Percentiles rank a stretch among this genome's conserved stretches.
phyloP scores from a whole-genome alignment of 768 basidiomycete genomes.

The Lanmaoa pseudosensibilis region DNA sequence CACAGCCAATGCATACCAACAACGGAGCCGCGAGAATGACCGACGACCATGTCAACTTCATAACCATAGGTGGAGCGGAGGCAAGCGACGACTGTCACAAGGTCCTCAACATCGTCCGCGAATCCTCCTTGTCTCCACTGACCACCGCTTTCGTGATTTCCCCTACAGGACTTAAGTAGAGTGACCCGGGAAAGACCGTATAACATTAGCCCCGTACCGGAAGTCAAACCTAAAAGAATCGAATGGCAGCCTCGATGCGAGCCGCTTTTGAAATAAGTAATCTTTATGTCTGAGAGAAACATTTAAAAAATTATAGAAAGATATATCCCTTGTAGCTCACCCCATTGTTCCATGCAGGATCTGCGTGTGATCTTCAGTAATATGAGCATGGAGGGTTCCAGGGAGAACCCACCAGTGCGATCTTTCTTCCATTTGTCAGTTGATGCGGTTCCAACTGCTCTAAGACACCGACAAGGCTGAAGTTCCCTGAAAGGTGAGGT shows the following conservation, averaged over 20 bases:
- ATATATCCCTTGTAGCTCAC: slow-evolving; percentile 39
- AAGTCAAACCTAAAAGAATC: slow-evolving; percentile 90
- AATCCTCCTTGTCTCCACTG: slow-evolving; percentile 61
- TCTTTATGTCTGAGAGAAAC: slow-evolving; percentile 67
- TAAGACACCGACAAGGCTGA: slow-evolving; percentile 56
- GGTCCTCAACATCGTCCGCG: slow-evolving; percentile 61
- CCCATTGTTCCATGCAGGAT: slow-evolving; percentile 80
- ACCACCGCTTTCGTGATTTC: slow-evolving; percentile 76
- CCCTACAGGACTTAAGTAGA: slow-evolving; percentile 41
- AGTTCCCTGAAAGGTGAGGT: slow-evolving; percentile 47
- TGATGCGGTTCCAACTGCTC: slow-evolving; percentile 55
- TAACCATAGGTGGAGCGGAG: slow-evolving; percentile 64
- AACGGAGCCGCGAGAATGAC: slow-evolving; percentile 78
- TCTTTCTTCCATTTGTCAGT: slow-evolving; percentile 55
- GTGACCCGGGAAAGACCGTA: neutral
- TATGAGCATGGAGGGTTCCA: slow-evolving; percentile 2
- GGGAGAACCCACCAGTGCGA: slow-evolving; percentile 57
- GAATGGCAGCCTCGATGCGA: slow-evolving; percentile 61
- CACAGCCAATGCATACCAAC: slow-evolving; percentile 69
- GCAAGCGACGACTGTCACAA: slow-evolving; percentile 62
- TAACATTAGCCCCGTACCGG: slow-evolving; percentile 49
- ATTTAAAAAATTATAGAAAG: neutral
- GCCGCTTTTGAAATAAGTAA: slow-evolving; percentile 76
- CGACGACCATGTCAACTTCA: slow-evolving; percentile 65
- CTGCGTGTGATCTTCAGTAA: slow-evolving; percentile 39